These are phyloP conservation scores for Epichloe gansuensis DNA, from an alignment of 2,329 filamentous ascomycete species.

Conservation along the genomic window DNA sequence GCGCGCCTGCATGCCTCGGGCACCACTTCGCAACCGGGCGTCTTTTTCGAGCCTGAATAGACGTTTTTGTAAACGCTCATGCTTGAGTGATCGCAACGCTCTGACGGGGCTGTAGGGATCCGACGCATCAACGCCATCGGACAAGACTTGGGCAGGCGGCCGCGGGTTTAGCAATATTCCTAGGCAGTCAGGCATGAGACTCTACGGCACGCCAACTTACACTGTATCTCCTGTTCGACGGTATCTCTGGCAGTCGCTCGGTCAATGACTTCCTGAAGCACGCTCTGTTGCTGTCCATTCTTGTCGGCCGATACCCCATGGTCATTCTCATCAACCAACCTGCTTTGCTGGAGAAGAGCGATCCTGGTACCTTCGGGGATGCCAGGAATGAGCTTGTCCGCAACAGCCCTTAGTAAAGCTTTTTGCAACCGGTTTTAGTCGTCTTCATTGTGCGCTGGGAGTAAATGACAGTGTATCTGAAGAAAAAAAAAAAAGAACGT, in stretches of 20 bases:
- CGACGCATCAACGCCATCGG: constrained; percentile 42
- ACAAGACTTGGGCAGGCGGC: constrained; percentile 32
- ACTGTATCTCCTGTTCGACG: constrained; percentile 46
- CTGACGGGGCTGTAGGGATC: constrained; percentile 46
- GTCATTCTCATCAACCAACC: constrained; percentile 20
- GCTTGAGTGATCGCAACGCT: constrained; percentile 47
- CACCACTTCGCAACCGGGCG: constrained; percentile 60
- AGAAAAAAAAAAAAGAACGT: constrained; percentile 13
- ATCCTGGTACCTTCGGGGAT: constrained; percentile 54
- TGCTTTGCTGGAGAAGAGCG: constrained; percentile 57
- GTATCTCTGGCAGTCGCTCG: constrained; percentile 42
- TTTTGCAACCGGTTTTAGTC: background rate
- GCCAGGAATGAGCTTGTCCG: constrained; percentile 65
- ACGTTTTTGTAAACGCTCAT: constrained; percentile 47
- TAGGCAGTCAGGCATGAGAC: too few species aligned
- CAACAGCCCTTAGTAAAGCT: constrained; percentile 63
- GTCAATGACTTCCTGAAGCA: constrained; percentile 57
- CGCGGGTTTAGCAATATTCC: background rate
- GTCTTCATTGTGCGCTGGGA: background rate
- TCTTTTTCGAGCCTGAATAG: constrained; percentile 61
- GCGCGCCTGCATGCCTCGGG: constrained; percentile 60
- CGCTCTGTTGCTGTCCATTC: constrained; percentile 21
- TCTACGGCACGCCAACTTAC: constrained; percentile 23
- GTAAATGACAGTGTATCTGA: too few species aligned
- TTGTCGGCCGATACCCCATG: constrained; percentile 6